A percentile compares a stretch with the other conserved stretches of the same genome.
Evolutionary conservation across 805 yeast genomes (phyloP).

Genomic region (Saturnispora diversa): DNA sequence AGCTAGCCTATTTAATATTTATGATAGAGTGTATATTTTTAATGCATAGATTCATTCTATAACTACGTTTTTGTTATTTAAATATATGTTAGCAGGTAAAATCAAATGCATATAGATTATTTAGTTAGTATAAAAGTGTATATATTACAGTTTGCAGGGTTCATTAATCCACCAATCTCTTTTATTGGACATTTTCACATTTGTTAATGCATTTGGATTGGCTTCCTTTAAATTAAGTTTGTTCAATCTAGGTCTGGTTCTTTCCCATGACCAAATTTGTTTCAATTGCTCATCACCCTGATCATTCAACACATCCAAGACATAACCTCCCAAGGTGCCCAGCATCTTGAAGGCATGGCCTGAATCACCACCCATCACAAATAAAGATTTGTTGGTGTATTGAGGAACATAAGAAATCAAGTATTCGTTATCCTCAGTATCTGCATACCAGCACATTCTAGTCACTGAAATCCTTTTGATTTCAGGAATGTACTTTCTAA

Average conservation of each 20-base stretch:
- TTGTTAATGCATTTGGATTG: constrained; percentile 24
- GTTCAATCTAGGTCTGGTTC: constrained; percentile 22
- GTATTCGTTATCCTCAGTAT: constrained; percentile 30
- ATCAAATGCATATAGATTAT: no score
- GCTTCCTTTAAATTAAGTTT: constrained; percentile 19
- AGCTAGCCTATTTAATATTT: not conserved
- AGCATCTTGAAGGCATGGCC: constrained; percentile 35
- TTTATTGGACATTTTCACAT: constrained; percentile 22
- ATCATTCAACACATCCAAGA: constrained; percentile 17
- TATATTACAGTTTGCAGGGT: constrained; percentile 10
- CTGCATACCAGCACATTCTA: constrained; percentile 32
- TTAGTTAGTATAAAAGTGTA: no score
- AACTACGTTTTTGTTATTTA: no score
- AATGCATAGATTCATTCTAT: not conserved
- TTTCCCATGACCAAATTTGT: constrained; percentile 23
- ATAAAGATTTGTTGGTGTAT: constrained; percentile 23
- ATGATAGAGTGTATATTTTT: not conserved
- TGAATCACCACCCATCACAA: constrained; percentile 33
- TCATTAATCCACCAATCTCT: constrained; percentile 20
- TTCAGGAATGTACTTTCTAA: constrained; percentile 24
- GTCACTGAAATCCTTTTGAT: constrained; percentile 20
- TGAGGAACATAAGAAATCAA: constrained; percentile 30
- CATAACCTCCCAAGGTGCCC: constrained; percentile 29
- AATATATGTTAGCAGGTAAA: no score
- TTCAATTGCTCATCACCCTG: constrained; percentile 16